A percentile compares a stretch with the other conserved stretches of the same genome.
Evolutionary conservation across 2,329 filamentous ascomycete species (phyloP).

Genomic region (Talaromyces sp.): DNA sequence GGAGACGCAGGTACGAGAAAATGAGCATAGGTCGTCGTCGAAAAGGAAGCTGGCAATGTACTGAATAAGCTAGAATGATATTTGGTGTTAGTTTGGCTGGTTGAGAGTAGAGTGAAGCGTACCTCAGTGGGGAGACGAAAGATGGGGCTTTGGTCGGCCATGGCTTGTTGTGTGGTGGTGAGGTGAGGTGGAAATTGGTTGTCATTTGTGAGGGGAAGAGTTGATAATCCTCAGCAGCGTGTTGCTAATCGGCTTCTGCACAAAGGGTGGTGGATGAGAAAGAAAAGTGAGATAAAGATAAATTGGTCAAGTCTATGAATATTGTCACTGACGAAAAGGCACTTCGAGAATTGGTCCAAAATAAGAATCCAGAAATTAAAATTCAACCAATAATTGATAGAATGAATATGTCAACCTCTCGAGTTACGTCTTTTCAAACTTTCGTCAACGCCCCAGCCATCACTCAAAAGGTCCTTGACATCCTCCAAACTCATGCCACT

Average conservation of each 20-base stretch:
- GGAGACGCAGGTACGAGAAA: slow-evolving; percentile 22
- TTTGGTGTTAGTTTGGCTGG: neutral
- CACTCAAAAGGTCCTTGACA: slow-evolving; percentile 62
- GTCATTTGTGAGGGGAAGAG: slow-evolving; percentile 1
- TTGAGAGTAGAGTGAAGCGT: neutral
- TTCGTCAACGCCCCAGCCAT: slow-evolving; percentile 65
- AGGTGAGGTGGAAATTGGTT: neutral
- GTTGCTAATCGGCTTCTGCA: neutral
- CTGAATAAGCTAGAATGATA: slow-evolving; percentile 24
- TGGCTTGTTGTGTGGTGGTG: slow-evolving; percentile 8
- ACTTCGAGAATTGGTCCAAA: neutral
- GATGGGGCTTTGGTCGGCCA: slow-evolving; percentile 3
- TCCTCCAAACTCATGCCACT: slow-evolving; percentile 76
- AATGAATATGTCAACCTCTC: slow-evolving; percentile 4
- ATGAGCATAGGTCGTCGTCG: slow-evolving; percentile 26
- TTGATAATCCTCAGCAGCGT: neutral
- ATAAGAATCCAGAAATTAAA: neutral
- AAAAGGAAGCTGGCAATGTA: slow-evolving; percentile 22
- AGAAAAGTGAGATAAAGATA: neutral
- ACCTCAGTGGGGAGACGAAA: slow-evolving; percentile 7
- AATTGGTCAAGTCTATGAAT: neutral
- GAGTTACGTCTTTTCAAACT: slow-evolving; percentile 25
- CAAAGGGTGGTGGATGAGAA: neutral
- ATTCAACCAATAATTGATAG: neutral
- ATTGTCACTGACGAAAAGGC: too few species aligned